Evolutionary conservation across 208 protist species (phyloP).

Genomic region (Trypanosoma vivax): DNA sequence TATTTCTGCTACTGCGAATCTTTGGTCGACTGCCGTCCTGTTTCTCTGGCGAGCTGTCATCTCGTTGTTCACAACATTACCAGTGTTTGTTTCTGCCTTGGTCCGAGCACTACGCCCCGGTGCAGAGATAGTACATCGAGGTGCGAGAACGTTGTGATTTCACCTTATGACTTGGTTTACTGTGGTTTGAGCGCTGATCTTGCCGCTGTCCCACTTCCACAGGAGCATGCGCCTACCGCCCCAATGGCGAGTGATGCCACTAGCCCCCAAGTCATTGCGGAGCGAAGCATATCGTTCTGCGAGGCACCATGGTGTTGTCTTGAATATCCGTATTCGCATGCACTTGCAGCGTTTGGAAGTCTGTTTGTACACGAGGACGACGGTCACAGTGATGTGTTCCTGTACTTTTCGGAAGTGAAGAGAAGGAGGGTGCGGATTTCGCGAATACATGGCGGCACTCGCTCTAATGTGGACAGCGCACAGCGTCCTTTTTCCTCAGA

Average conservation of each 20-base stretch:
- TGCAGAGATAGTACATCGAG: background rate
- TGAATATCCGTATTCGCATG: slow-evolving; percentile 61
- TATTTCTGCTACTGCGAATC: slow-evolving; percentile 37
- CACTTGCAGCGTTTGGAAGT: slow-evolving; percentile 34
- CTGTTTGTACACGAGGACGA: slow-evolving; percentile 58
- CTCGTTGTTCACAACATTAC: slow-evolving; percentile 22
- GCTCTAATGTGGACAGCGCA: background rate
- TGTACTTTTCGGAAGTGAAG: slow-evolving; percentile 48
- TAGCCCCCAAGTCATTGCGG: background rate
- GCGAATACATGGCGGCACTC: slow-evolving; percentile 36
- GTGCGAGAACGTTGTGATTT: slow-evolving; percentile 8
- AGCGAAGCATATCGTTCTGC: slow-evolving; percentile 4
- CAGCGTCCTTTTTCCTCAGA: background rate
- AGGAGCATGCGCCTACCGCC: slow-evolving; percentile 21
- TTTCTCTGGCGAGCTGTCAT: slow-evolving; percentile 36
- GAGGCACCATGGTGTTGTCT: slow-evolving; percentile 20
- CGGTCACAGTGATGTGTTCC: slow-evolving; percentile 30
- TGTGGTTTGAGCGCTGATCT: slow-evolving; percentile 57
- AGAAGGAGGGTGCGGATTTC: slow-evolving; percentile 45
- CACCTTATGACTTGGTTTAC: slow-evolving; percentile 50
- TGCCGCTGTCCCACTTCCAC: slow-evolving; percentile 36
- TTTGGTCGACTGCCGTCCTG: slow-evolving; percentile 26
- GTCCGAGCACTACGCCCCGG: slow-evolving; percentile 2
- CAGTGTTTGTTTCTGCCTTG: slow-evolving; percentile 17
- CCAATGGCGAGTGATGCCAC: background rate